Evolutionary conservation across 2,329 filamentous ascomycete genomes (phyloP).

Genomic region (Monosporascus sp.): DNA sequence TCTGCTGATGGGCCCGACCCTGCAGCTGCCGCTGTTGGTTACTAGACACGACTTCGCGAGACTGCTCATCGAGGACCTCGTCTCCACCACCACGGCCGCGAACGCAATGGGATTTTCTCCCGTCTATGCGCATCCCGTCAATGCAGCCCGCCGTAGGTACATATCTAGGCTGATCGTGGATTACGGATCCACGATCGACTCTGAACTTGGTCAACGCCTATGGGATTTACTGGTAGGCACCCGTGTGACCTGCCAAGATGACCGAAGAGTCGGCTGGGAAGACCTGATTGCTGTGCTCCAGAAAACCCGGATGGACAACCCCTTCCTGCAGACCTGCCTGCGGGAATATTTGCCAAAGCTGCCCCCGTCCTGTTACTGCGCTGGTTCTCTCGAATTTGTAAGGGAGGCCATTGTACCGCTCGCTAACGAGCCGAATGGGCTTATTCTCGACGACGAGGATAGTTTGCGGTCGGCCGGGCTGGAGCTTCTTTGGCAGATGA

Average conservation of each 20-base stretch:
- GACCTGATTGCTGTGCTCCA: slow-evolving; percentile 49
- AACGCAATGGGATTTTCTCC: slow-evolving; percentile 35
- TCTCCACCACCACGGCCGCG: slow-evolving; percentile 44
- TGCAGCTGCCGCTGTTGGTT: slow-evolving; percentile 53
- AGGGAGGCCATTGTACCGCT: slow-evolving; percentile 43
- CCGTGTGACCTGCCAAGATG: slow-evolving; percentile 50
- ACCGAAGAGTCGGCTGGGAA: slow-evolving; percentile 65
- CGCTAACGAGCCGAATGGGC: slow-evolving; percentile 38
- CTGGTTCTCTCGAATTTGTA: slow-evolving; percentile 59
- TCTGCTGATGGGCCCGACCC: slow-evolving; percentile 41
- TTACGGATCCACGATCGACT: slow-evolving; percentile 57
- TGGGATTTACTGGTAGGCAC: slow-evolving; percentile 71
- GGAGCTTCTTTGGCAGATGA: slow-evolving; percentile 79
- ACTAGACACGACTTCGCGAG: slow-evolving; percentile 56
- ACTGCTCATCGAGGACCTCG: slow-evolving; percentile 61
- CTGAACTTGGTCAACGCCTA: slow-evolving; percentile 56
- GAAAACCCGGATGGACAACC: slow-evolving; percentile 41
- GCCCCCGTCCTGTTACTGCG: slow-evolving; percentile 52
- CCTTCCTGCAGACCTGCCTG: slow-evolving; percentile 51
- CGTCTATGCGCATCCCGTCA: slow-evolving; percentile 44
- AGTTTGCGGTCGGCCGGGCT: slow-evolving; percentile 47
- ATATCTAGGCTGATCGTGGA: slow-evolving; percentile 51
- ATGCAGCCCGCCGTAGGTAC: slow-evolving; percentile 51
- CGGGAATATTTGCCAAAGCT: slow-evolving; percentile 52
- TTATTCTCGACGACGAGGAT: slow-evolving; percentile 47